Evolutionary conservation across 192 early-diverging fungal genomes (phyloP).

Genomic region (Bifiguratus adelaidae): DNA sequence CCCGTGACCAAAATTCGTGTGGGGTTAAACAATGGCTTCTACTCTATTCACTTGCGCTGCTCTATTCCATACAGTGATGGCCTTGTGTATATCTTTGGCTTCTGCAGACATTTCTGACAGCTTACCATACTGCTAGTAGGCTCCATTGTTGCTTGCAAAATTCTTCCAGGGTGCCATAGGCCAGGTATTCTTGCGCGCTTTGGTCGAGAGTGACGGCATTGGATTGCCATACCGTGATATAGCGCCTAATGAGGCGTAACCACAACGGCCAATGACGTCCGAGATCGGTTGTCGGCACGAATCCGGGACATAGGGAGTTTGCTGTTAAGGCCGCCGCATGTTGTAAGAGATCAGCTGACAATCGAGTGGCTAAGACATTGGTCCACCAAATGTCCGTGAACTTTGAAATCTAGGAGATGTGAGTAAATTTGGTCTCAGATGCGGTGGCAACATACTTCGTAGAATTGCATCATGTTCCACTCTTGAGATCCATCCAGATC

Average conservation of each 20-base stretch:
- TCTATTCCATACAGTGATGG: slow-evolving; percentile 1
- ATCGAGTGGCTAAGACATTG: background rate
- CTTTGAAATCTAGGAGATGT: background rate
- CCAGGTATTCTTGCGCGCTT: background rate
- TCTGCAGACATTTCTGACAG: background rate
- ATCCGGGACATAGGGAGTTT: slow-evolving; percentile 1
- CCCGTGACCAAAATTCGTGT: no score
- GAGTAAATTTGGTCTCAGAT: background rate
- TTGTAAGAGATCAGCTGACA: background rate
- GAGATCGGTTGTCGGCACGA: slow-evolving; percentile 1
- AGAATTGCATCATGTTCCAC: background rate
- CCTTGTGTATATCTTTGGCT: slow-evolving; percentile 1
- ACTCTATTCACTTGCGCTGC: background rate
- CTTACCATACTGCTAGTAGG: background rate
- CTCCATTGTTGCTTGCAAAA: background rate
- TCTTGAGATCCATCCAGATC: slow-evolving; percentile 3
- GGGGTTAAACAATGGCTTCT: no score
- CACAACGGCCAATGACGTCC: background rate
- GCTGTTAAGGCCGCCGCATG: background rate
- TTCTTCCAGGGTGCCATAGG: background rate
- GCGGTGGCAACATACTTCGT: background rate
- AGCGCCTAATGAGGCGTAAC: background rate
- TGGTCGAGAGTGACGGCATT: background rate
- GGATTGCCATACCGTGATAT: background rate
- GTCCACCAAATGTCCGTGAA: slow-evolving; percentile 4